Conservation (phyloP, 306 rosid genomes). For the Nissolia schottii region DNA sequence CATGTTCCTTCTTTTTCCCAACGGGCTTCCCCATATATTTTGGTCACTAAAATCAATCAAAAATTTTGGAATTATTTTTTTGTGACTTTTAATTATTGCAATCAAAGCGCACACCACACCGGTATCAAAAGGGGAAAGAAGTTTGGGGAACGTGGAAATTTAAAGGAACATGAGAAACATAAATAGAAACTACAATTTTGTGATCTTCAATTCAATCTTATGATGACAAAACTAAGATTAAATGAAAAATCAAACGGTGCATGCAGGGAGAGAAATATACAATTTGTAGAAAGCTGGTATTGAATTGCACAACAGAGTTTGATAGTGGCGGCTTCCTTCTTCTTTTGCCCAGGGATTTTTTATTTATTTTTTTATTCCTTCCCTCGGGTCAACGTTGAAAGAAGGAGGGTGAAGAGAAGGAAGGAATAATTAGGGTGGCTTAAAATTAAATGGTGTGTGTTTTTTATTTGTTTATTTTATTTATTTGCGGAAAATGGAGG, state of each 20-base stretch:
- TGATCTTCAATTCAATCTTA: background rate
- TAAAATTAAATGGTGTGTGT: background rate
- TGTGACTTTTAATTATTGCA: background rate
- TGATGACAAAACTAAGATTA: background rate
- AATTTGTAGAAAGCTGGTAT: background rate
- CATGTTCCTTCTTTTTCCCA: slow-evolving; percentile 66
- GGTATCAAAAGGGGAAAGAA: background rate
- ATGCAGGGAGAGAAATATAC: background rate
- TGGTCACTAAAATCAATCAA: slow-evolving; percentile 2
- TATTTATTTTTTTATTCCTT: too few species aligned
- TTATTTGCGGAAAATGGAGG: background rate
- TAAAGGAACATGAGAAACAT: background rate
- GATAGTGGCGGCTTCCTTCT: background rate
- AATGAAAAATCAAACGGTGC: background rate
- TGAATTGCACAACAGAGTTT: background rate
- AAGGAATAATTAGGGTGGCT: background rate
- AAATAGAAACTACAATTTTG: background rate
- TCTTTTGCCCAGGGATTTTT: slow-evolving; percentile 16
- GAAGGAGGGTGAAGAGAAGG: background rate
- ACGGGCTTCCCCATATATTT: slow-evolving; percentile 84
- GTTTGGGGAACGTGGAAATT: background rate
- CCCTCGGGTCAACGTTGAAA: slow-evolving; percentile 20
- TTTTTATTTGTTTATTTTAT: background rate
- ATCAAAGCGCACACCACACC: slow-evolving; percentile 1
- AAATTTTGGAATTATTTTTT: background rate